These are phyloP conservation scores for Schoenoplectus triqueter DNA, from an alignment of 202 grass and related monocot species.

Conservation along the genomic window DNA sequence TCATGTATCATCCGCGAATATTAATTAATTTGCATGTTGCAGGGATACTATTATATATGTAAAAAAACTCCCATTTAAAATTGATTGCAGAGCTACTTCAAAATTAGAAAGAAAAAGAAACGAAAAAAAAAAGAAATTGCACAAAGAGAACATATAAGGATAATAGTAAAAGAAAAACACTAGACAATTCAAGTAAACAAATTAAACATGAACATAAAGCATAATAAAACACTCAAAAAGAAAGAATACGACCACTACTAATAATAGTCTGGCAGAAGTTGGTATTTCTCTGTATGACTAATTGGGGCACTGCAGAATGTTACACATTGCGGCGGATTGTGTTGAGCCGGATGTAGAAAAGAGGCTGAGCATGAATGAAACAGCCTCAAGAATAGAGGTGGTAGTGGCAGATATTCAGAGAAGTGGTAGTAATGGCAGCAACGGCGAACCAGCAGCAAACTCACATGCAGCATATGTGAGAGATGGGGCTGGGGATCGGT, in stretches of 20 bases:
- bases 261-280: background rate
- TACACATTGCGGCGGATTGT: conserved; percentile 59
- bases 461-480: conserved; percentile 52
- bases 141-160: background rate
- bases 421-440: background rate
- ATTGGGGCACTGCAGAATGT: conserved; percentile 35
- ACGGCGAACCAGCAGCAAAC: background rate
- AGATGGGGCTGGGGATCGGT: conserved; percentile 48
- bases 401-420: conserved; percentile 47
- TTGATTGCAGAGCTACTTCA: background rate
- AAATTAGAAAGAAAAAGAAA: background rate
- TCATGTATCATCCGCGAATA: background rate
- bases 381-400: conserved; percentile 57
- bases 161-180: background rate
- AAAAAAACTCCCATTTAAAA: too few species aligned
- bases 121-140: background rate
- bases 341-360: conserved; percentile 49
- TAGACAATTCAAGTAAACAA: background rate
- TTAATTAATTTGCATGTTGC: background rate
- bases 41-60: background rate
- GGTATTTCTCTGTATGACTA: background rate
- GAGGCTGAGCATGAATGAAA: conserved; percentile 57
- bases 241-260: background rate
- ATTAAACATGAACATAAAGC: background rate
- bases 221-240: background rate